Evolutionary conservation across 1,284 basidiomycete genomes (phyloP).

Genomic region (Malassezia yamatoensis): DNA sequence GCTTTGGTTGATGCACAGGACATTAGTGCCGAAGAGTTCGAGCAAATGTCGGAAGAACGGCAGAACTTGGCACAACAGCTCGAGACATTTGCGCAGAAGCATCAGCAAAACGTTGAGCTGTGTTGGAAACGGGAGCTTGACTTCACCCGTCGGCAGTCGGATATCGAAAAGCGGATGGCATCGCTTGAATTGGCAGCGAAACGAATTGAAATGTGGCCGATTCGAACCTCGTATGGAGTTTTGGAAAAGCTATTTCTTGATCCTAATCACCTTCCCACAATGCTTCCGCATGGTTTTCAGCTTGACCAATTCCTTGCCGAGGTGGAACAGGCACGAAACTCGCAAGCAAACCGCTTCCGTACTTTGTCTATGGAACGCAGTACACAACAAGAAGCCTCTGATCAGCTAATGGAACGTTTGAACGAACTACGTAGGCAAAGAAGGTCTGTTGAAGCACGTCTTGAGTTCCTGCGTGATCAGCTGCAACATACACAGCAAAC

Average conservation of each 20-base stretch:
- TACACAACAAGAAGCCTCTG: conserved; percentile 29
- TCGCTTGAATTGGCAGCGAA: conserved; percentile 29
- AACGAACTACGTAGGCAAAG: conserved; percentile 15
- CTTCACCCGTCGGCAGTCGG: conserved; percentile 34
- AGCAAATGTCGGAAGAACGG: conserved; percentile 32
- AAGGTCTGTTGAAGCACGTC: conserved; percentile 15
- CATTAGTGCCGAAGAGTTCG: conserved; percentile 41
- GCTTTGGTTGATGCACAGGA: conserved; percentile 36
- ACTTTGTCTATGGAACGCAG: conserved; percentile 26
- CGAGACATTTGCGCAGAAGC: conserved; percentile 24
- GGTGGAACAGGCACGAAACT: conserved; percentile 23
- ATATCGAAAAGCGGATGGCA: conserved; percentile 32
- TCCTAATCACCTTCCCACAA: conserved; percentile 25
- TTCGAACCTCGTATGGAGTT: conserved; percentile 19
- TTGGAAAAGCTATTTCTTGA: conserved; percentile 27
- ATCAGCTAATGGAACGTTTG: conserved; percentile 16
- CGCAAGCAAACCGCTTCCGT: conserved; percentile 25
- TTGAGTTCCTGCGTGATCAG: conserved; percentile 25
- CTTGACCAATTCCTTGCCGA: conserved; percentile 20
- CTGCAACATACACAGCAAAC: conserved; percentile 9
- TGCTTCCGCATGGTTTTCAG: conserved; percentile 33
- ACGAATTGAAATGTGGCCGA: conserved; percentile 30
- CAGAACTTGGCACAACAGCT: conserved; percentile 31
- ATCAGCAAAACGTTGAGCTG: conserved; percentile 27
- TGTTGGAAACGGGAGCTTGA: conserved; percentile 35